These are phyloP conservation scores for Teratosphaeria destructans DNA, from an alignment of 2,329 filamentous ascomycete genomes.

Conservation along the genomic window DNA sequence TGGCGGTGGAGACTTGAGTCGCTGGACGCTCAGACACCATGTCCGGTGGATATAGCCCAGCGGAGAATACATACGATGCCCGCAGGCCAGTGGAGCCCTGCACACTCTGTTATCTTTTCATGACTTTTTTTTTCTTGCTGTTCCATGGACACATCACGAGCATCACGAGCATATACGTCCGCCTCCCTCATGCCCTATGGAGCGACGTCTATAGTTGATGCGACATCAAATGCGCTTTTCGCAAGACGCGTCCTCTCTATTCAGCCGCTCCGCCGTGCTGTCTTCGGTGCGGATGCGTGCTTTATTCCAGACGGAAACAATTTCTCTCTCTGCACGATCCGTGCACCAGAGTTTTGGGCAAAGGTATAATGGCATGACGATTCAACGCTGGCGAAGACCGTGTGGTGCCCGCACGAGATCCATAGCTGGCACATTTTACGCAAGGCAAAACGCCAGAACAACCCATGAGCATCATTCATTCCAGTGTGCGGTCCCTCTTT, in stretches of 20 bases:
- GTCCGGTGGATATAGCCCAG: neutral
- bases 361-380: too few relatives aligned
- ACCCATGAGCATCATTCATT: too few relatives aligned
- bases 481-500: too few relatives aligned
- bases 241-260: slow-evolving; percentile 4
- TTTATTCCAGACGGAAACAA: neutral
- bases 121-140: neutral
- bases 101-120: neutral
- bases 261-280: slow-evolving; percentile 1
- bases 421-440: too few relatives aligned
- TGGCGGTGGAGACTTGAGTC: neutral
- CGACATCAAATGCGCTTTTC: slow-evolving; percentile 8
- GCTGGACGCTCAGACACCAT: neutral
- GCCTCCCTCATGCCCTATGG: slow-evolving; percentile 9
- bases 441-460: too few relatives aligned
- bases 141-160: neutral
- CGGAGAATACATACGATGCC: neutral
- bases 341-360: neutral
- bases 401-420: too few relatives aligned
- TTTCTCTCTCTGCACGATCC: neutral
- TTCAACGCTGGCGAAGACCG: too few relatives aligned
- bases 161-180: slow-evolving; percentile 19
- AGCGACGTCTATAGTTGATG: slow-evolving; percentile 20
- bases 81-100: neutral
- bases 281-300: neutral